phyloP scores from a whole-genome alignment of 257 asterid genomes.

The Misopates orontium region DNA sequence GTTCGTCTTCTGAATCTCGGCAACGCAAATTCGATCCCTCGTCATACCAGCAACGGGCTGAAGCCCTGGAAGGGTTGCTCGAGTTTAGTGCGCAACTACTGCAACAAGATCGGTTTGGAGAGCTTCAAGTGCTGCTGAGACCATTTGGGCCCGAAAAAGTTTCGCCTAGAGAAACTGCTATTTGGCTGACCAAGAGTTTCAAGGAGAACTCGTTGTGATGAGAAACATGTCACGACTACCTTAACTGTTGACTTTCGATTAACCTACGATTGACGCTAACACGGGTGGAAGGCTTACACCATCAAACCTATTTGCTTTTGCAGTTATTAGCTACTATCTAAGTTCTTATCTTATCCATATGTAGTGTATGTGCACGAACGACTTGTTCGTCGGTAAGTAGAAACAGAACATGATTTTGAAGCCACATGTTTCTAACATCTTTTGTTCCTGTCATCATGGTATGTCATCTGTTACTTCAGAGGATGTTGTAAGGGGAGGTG shows the following conservation, averaged over 20 bases:
- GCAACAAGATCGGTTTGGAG: slow-evolving; percentile 85
- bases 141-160: slow-evolving; percentile 93
- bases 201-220: slow-evolving; percentile 48
- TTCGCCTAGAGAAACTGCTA: slow-evolving; percentile 92
- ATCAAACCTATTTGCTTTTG: background rate
- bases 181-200: slow-evolving; percentile 95
- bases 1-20: slow-evolving; percentile 69
- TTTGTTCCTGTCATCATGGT: no score
- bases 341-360: slow-evolving; percentile 7
- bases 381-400: slow-evolving; percentile 45
- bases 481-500: no score
- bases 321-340: slow-evolving; percentile 10
- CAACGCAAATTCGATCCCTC: slow-evolving; percentile 75
- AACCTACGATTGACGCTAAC: background rate
- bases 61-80: slow-evolving; percentile 90
- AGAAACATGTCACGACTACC: background rate
- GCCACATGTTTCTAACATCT: background rate
- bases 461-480: no score
- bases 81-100: slow-evolving; percentile 89
- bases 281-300: background rate
- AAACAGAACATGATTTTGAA: background rate
- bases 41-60: slow-evolving; percentile 89
- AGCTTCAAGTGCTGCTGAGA: slow-evolving; percentile 79
- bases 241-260: background rate
- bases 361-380: slow-evolving; percentile 34